Evolutionary conservation across 2,329 filamentous ascomycete genomes (phyloP).

Genomic region (Penicillium sp.): DNA sequence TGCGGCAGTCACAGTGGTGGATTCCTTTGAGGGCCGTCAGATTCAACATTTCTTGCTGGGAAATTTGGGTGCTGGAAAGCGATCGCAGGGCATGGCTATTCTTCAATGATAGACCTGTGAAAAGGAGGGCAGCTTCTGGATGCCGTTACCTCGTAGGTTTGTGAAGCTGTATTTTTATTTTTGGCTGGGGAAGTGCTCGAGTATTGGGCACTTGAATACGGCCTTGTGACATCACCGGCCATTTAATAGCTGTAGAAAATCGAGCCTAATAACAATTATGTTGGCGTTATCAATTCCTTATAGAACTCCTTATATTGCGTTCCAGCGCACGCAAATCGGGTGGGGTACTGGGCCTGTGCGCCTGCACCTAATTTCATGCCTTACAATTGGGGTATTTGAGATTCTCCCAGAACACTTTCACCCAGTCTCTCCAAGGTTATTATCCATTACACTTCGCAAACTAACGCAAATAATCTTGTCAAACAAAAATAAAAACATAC

Average conservation of each 20-base stretch:
- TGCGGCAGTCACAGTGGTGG: slow-evolving; percentile 43
- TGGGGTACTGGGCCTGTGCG: too few species aligned
- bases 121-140: background rate
- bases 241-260: background rate
- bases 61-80: slow-evolving; percentile 26
- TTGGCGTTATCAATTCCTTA: too few species aligned
- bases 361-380: too few species aligned
- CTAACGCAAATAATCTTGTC: too few species aligned
- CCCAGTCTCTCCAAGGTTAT: too few species aligned
- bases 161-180: background rate
- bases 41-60: slow-evolving; percentile 41
- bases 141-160: background rate
- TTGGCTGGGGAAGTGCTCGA: background rate
- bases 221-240: background rate
- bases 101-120: background rate
- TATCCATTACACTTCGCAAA: too few species aligned
- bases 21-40: slow-evolving; percentile 36
- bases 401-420: too few species aligned
- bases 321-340: too few species aligned
- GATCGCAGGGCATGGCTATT: slow-evolving; percentile 38
- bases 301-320: too few species aligned
- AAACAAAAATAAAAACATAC: too few species aligned
- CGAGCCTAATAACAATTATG: too few species aligned
- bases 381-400: too few species aligned
- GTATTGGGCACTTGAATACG: background rate